Conservation (phyloP, 2,329 filamentous ascomycete species). For the Penicillium expansum region DNA sequence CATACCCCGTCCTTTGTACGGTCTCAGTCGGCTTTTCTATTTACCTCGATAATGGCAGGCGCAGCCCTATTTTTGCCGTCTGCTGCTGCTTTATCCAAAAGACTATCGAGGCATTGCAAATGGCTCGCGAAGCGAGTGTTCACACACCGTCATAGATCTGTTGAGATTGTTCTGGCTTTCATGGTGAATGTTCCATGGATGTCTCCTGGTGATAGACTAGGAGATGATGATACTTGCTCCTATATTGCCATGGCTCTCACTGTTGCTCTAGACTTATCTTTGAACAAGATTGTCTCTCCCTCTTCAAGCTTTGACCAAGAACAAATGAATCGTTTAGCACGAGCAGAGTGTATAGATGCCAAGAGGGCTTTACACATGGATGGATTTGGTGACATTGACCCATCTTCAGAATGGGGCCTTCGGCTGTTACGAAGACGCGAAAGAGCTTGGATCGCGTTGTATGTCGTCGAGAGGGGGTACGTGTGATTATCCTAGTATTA, state of each 20-base stretch:
- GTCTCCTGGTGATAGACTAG: constrained; percentile 45
- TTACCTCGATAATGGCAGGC: constrained; percentile 68
- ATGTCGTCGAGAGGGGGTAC: constrained; percentile 68
- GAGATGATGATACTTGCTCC: constrained; percentile 68
- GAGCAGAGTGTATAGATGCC: constrained; percentile 67
- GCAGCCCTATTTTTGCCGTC: constrained; percentile 66
- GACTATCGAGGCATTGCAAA: constrained; percentile 63
- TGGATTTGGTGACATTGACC: constrained; percentile 63
- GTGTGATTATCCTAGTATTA: not conserved
- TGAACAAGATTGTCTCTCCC: constrained; percentile 67
- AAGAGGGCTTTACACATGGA: constrained; percentile 64
- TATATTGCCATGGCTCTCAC: constrained; percentile 69
- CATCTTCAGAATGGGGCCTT: constrained; percentile 58
- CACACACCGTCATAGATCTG: constrained; percentile 61
- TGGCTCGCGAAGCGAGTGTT: constrained; percentile 62
- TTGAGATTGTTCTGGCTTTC: constrained; percentile 71
- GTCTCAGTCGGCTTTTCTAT: constrained; percentile 66
- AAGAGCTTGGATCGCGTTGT: constrained; percentile 68
- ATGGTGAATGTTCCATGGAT: constrained; percentile 77
- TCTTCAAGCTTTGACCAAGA: constrained; percentile 49
- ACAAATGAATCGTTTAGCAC: constrained; percentile 52
- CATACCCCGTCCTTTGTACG: constrained; percentile 66
- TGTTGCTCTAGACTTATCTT: constrained; percentile 65
- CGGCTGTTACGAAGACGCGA: constrained; percentile 64
- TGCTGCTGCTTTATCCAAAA: constrained; percentile 62